Base-by-base conservation (phyloP, 225 moss, liverwort and hornwort species). In the Bryum argenteum region DNA sequence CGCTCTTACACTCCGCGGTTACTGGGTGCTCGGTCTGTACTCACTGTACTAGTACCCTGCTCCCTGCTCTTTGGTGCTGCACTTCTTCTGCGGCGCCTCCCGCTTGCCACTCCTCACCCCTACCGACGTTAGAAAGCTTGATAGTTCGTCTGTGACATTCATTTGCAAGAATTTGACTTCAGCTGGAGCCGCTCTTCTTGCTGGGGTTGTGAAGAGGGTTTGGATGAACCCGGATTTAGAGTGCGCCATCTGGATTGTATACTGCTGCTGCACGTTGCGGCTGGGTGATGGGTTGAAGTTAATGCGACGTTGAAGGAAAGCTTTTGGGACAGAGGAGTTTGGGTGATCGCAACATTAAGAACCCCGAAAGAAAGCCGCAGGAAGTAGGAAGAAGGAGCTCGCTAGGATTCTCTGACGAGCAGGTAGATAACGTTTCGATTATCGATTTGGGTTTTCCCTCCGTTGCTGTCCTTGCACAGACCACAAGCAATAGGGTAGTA, bases 281-380 rank as follows among this genome's bases (percentile, higher is more conserved):
- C 38, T 23, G 18, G 45, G 10, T 23, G 65, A 75, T 75, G 75
- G 59, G 38, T 60, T 75, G 75, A 66, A 65, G 65, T 54, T 38
- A 59, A 66, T 71, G 69, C 37, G 42, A 69, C 28, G 42, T 40
- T 64, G 56, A 50, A 54, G n/a, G 50, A 41, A 10, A 9, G 21
- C 2, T n/a, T 56, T 69, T 17, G 19, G 21, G 43, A 20, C 58
- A 11, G 26, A 26, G 57, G 58, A 44, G 59, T 33, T 53, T 23
- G 53, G 22, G 53, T 58, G 9, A 23, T 44, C 24, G 18, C 43
- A 18, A 52, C 65, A 52, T 14, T 3, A 19, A 24, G 6, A 2
- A 18, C 38, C 21, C 45, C 26, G 33, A 17, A 63, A 73, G 17
- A 45, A 5, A 19, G 24, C 39, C 16, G 38, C 39, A 9, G 38